Conservation (phyloP, 768 basidiomycete species). For the Suillus placidus region DNA sequence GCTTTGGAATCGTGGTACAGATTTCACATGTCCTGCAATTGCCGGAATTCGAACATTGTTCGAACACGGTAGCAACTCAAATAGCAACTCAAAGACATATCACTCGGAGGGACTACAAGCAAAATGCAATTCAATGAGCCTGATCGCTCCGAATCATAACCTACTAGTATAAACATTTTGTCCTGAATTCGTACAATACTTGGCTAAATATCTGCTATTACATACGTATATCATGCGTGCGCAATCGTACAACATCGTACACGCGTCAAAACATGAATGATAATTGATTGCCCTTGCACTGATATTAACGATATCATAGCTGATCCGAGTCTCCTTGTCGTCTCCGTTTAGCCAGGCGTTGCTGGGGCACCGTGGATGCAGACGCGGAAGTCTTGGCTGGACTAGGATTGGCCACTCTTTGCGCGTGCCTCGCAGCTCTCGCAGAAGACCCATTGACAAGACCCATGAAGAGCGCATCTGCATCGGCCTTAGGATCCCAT, state of each 20-base stretch:
- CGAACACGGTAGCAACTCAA: no score
- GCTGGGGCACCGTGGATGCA: not conserved
- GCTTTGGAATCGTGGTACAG: not conserved
- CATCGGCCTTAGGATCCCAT: constrained; percentile 8
- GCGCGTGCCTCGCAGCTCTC: not conserved
- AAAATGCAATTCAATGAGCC: not conserved
- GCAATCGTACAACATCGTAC: not conserved
- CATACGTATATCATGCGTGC: not conserved
- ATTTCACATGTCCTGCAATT: not conserved
- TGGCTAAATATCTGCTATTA: not conserved
- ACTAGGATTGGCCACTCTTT: not conserved
- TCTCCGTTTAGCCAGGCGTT: constrained; percentile 2
- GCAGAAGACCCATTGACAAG: constrained; percentile 4
- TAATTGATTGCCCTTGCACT: not conserved
- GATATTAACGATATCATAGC: not conserved
- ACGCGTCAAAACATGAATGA: not conserved
- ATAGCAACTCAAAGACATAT: no score
- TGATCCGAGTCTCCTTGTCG: not conserved
- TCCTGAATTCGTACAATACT: not conserved
- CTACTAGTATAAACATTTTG: not conserved
- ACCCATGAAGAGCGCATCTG: constrained; percentile 8
- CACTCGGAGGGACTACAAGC: no score
- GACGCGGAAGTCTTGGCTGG: not conserved
- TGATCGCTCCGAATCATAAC: not conserved
- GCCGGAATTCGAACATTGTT: not conserved